phyloP scores from a whole-genome alignment of 371 early-diverging fungal species.

The Mortierella sp. region DNA sequence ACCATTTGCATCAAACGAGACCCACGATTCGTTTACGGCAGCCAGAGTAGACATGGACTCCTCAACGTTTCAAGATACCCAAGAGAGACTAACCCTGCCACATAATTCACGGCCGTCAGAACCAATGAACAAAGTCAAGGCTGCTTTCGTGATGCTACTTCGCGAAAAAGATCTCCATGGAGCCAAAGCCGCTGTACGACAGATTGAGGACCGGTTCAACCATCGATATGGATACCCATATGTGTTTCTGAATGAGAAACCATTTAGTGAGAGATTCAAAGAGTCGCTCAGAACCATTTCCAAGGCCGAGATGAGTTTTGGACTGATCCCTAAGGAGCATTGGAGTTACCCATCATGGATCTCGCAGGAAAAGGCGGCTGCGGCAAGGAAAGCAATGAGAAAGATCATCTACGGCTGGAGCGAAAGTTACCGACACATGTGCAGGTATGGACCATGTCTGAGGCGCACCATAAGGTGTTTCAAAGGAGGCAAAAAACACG shows the following conservation, averaged over 20 bases:
- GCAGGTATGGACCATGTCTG: constrained; percentile 65
- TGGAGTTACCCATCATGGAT: constrained; percentile 91
- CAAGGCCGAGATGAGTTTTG: constrained; percentile 73
- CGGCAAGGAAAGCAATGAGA: constrained; percentile 67
- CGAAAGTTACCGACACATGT: constrained; percentile 95
- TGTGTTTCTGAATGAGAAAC: constrained; percentile 84
- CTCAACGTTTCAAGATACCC: not conserved
- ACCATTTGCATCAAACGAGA: too few species aligned
- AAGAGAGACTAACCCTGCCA: not conserved
- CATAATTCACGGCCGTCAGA: not conserved
- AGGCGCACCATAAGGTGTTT: too few species aligned
- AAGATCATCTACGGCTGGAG: constrained; percentile 85
- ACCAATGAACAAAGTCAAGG: constrained; percentile 62
- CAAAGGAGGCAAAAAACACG: constrained; percentile 1
- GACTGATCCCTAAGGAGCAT: constrained; percentile 74
- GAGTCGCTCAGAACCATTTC: constrained; percentile 58
- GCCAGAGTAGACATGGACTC: too few species aligned
- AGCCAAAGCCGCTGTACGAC: constrained; percentile 71
- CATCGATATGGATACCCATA: constrained; percentile 86
- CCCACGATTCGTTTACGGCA: too few species aligned
- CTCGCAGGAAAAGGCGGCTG: constrained; percentile 71
- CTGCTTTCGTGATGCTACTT: constrained; percentile 71
- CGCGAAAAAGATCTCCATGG: constrained; percentile 82
- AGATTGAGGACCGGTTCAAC: constrained; percentile 88
- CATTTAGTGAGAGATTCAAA: constrained; percentile 85